Evolutionary conservation across 495 filamentous ascomycete genomes (phyloP).

Genomic region (Echria macrotheca): DNA sequence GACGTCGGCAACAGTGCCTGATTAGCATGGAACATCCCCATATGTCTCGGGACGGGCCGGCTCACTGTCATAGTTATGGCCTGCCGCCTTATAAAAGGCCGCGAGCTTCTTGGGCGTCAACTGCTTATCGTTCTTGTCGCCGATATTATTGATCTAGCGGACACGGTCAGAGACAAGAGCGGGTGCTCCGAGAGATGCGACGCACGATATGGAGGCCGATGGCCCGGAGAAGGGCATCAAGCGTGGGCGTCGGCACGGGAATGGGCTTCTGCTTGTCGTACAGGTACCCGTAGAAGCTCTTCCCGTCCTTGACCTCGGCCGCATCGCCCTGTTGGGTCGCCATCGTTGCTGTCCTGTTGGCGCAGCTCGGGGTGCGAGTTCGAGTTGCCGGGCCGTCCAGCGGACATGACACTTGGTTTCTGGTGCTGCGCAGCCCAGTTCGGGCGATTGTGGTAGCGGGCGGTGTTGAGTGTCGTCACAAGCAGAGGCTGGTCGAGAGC

Average conservation of each 20-base stretch:
- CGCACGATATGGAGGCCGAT: slow-evolving; percentile 80
- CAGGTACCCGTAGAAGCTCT: slow-evolving; percentile 72
- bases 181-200: slow-evolving; percentile 10
- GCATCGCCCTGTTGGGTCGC: slow-evolving; percentile 7
- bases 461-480: background rate
- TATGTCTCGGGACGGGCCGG: background rate
- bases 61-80: slow-evolving; percentile 79
- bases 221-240: slow-evolving; percentile 72
- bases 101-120: slow-evolving; percentile 81
- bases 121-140: slow-evolving; percentile 56
- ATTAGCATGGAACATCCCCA: background rate
- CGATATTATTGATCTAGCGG: slow-evolving; percentile 54
- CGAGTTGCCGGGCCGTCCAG: slow-evolving; percentile 5
- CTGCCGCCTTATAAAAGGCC: slow-evolving; percentile 79
- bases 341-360: slow-evolving; percentile 1
- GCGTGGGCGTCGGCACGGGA: slow-evolving; percentile 66
- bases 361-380: slow-evolving; percentile 7
- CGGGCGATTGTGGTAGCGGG: background rate
- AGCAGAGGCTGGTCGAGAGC: background rate
- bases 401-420: slow-evolving; percentile 8
- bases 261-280: slow-evolving; percentile 58
- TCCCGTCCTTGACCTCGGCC: slow-evolving; percentile 19
- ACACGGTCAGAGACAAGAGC: background rate
- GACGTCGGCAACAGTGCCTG: slow-evolving; percentile 1
- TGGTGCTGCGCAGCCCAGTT: no score